Base-by-base conservation (phyloP, 2,329 filamentous ascomycete genomes). In the Fusarium sp. region DNA sequence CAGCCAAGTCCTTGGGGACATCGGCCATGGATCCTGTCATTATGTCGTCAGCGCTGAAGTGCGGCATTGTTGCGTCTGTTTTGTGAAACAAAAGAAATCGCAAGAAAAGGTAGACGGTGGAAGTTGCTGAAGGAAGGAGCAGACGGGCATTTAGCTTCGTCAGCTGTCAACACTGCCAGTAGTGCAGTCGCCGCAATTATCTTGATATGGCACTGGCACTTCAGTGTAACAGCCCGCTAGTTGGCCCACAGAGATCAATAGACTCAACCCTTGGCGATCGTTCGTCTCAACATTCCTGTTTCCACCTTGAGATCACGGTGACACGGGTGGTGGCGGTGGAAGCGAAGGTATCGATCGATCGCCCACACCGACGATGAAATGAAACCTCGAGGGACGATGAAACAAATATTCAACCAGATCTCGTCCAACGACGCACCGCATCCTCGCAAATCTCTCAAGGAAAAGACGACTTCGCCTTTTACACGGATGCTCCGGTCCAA, bases 21-120 rank as follows among this genome's bases (percentile, higher is more conserved):
- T 98, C 95, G 83, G 92, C 91, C 91, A 97, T 94, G 74, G 95
- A 97, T 82, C 95, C 95, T 97, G 76, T 63, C 71, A 77, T 71
- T 75, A 60, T 22, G 9, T 35, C 16, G 68, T 76, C 64, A 73
- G 77, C 77, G 58, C 50, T 27, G 22, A 27, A 16, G 31, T 45
- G 65, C 16, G 42, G 45, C 40, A 7, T 47, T 59, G 47, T 35
- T 14, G 2, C 45, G n/a, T 20, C 62, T 56, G 47, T 38, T 38
- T 9, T 20, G 16, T 38, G 54, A 9, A 36, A 20, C 18, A 40
- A 36, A 36, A 22, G 57, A 29, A 35, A 60, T 62, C 11, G 36
- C 20, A n/a, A 42, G 14, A n/a, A 36, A 45, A 38, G 38, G 25
- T 52, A 38, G n/a, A 20, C 38, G 33, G 29, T 36, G 62, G 35